Evolutionary conservation across 805 yeast species (phyloP).

Genomic region (Candida ulmi): DNA sequence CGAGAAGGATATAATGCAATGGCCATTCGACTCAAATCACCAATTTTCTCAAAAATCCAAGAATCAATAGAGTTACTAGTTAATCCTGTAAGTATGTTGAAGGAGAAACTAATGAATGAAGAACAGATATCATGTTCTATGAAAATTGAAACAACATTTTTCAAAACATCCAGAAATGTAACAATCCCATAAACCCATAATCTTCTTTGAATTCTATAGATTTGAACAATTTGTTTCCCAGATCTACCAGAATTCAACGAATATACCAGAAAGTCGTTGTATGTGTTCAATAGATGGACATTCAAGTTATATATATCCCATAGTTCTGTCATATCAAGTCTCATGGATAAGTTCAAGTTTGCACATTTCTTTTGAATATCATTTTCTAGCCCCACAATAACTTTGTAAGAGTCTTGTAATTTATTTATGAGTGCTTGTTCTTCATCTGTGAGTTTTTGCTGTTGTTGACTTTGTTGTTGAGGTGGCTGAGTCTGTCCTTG

Average conservation of each 20-base stretch:
- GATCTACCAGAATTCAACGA: constrained; percentile 71
- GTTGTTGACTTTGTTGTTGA: constrained; percentile 2
- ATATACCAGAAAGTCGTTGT: constrained; percentile 65
- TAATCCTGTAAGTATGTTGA: constrained; percentile 41
- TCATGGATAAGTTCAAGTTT: constrained; percentile 50
- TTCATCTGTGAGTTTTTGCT: constrained; percentile 36
- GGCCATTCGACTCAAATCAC: constrained; percentile 84
- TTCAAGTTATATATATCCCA: constrained; percentile 72
- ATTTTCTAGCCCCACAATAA: constrained; percentile 61
- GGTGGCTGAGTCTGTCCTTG: neutral
- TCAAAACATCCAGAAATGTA: constrained; percentile 70
- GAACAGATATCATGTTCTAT: constrained; percentile 75
- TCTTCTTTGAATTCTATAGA: constrained; percentile 72
- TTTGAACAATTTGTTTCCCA: constrained; percentile 71
- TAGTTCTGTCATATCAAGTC: constrained; percentile 53
- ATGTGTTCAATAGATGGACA: constrained; percentile 59
- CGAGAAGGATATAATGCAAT: constrained; percentile 77
- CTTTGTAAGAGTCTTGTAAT: constrained; percentile 68
- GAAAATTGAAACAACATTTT: constrained; percentile 66
- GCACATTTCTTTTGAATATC: constrained; percentile 67
- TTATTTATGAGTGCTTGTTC: constrained; percentile 65
- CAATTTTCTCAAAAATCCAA: constrained; percentile 78
- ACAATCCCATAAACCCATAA: constrained; percentile 87
- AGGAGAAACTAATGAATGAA: constrained; percentile 69
- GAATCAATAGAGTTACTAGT: constrained; percentile 27